Base-by-base conservation (phyloP, 208 protist genomes). In the Willaertia magna region DNA sequence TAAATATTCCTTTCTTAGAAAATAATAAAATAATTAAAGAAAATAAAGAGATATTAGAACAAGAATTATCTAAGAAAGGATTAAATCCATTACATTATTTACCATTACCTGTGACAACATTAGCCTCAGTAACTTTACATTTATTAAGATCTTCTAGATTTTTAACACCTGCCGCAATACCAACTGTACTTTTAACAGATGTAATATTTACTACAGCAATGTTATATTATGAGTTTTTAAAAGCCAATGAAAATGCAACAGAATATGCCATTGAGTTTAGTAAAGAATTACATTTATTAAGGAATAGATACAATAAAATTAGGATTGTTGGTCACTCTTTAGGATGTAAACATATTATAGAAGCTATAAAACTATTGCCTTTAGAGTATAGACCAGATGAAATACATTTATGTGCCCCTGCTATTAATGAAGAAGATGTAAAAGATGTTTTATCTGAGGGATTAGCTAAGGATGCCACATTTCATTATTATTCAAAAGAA, bases 401-500 rank as follows among this genome's bases (percentile, higher is more conserved):
- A 51, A 43, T 81, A 39, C 76, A 81, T 18, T 81, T 81, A 39
- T 81, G 76, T 51, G 76, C 76, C 39, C n/a, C 43, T 47, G 76
- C 76, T 0, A 40, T 81, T 3, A 26, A 20, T 12, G 76, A 81
- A 40, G 44, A 81, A 51, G 76, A 81, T n/a, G 7, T 16, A 4
- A 47, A 51, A 51, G 43, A 81, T 1, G 51, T 51, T 42, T 42
- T 81, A 22, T 7, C 7, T 4, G 26, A 81, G 34, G 76, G 76
- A 11, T 9, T 81, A 43, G 9, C 76, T 18, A 81, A 47, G 51
- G 16, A 49, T 6, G 51, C 18, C 7, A 39, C 43, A n/a, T 81
- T 34, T 51, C 40, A 51, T 12, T 81, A 81, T 20, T 81, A 51
- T 30, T 51, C 40, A 9, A 4, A 18, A 46, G 51, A 81, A 7